These are phyloP conservation scores for Bullera alba DNA, from an alignment of 768 basidiomycete genomes.

Conservation along the genomic window DNA sequence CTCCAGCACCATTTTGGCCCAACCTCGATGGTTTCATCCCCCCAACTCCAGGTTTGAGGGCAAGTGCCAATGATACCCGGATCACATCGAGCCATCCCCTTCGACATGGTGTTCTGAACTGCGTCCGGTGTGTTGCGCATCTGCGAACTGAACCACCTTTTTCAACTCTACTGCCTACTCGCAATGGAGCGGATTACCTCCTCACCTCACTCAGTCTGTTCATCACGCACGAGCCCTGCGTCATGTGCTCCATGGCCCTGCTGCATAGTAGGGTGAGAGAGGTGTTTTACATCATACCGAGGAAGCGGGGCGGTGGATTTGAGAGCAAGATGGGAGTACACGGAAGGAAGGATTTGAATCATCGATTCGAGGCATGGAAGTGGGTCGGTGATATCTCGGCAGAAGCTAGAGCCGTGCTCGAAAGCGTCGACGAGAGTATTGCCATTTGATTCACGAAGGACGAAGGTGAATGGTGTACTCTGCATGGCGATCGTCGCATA, in stretches of 20 bases:
- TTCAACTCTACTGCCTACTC: conserved; percentile 29
- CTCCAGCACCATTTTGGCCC: conserved; percentile 24
- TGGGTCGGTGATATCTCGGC: conserved; percentile 51
- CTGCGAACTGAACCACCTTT: conserved; percentile 43
- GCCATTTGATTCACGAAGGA: too few relatives aligned
- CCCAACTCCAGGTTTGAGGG: conserved; percentile 43
- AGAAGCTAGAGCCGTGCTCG: conserved; percentile 16
- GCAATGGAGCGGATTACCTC: conserved; percentile 78
- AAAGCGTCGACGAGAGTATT: conserved; percentile 21
- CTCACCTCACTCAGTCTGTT: conserved; percentile 78
- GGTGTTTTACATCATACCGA: conserved; percentile 60
- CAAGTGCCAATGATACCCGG: conserved; percentile 64
- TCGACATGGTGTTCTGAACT: conserved; percentile 74
- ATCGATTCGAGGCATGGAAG: conserved; percentile 66
- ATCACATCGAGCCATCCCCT: conserved; percentile 64
- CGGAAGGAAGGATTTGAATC: conserved; percentile 76
- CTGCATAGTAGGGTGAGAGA: conserved; percentile 90
- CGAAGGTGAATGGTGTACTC: too few relatives aligned
- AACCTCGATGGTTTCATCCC: conserved; percentile 38
- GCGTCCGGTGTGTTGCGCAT: conserved; percentile 39
- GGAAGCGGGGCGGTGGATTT: conserved; percentile 75
- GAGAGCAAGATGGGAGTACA: conserved; percentile 67
- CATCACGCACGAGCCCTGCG: conserved; percentile 90
- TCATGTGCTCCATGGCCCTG: conserved; percentile 96
- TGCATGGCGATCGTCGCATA: too few relatives aligned